phyloP scores from a whole-genome alignment of 2,329 filamentous ascomycete species.

The Mycosphaerella sp. region DNA sequence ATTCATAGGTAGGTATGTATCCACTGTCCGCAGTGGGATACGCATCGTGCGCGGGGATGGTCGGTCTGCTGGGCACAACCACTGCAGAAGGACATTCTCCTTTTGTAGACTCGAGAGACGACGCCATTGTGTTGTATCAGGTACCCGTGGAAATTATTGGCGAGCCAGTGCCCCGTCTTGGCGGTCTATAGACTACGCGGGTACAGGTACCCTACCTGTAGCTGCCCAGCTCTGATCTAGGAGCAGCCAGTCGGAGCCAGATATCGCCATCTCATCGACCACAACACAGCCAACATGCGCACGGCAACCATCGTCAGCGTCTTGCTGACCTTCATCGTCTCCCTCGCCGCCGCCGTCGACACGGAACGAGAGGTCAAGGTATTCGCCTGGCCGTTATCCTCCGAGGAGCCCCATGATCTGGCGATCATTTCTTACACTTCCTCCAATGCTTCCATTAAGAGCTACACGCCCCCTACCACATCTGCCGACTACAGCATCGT shows the following conservation, averaged over 20 bases:
- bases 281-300: slow-evolving; percentile 31
- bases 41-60: neutral
- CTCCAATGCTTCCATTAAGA: slow-evolving; percentile 36
- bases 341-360: slow-evolving; percentile 25
- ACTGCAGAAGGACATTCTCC: too few species aligned
- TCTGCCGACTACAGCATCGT: slow-evolving; percentile 36
- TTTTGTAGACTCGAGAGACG: neutral
- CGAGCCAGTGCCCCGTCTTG: neutral
- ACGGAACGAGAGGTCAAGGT: slow-evolving; percentile 29
- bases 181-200: neutral
- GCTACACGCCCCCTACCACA: slow-evolving; percentile 34
- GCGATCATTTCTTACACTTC: slow-evolving; percentile 41
- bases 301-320: slow-evolving; percentile 33
- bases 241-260: neutral
- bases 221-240: too few species aligned
- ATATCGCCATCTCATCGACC: neutral
- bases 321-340: slow-evolving; percentile 32
- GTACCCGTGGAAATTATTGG: too few species aligned
- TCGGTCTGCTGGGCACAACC: neutral
- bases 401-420: slow-evolving; percentile 35
- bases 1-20: neutral
- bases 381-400: slow-evolving; percentile 34
- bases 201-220: too few species aligned
- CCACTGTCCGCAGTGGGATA: slow-evolving; percentile 3
- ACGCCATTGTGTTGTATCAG: neutral